These are phyloP conservation scores for Cryptococcus sp. DNA, from an alignment of 1,284 basidiomycete genomes.

Conservation along the genomic window DNA sequence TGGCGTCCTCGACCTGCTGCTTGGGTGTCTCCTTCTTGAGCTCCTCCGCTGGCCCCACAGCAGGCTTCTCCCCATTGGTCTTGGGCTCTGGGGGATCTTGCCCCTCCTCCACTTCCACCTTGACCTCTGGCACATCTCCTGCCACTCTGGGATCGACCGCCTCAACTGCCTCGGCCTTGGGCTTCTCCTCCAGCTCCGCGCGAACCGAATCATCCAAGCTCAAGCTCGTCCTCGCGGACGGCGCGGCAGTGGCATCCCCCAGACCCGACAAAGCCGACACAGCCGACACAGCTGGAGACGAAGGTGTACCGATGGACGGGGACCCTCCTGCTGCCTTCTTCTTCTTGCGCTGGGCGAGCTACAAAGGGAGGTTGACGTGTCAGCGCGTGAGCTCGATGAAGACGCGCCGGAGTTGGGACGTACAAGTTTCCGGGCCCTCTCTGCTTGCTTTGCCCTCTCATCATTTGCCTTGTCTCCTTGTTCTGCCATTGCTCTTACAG, in stretches of 20 bases:
- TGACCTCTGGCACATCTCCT: not conserved
- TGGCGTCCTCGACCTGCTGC: not conserved
- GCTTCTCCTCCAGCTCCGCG: conserved; percentile 2
- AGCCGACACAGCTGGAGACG: conserved; percentile 13
- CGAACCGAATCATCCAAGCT: conserved; percentile 14
- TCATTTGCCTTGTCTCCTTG: conserved; percentile 8
- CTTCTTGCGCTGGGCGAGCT: conserved; percentile 29
- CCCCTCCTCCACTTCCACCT: not conserved
- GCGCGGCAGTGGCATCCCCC: conserved; percentile 9
- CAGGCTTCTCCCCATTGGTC: not conserved
- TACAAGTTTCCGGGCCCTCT: conserved; percentile 45
- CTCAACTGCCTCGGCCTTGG: not conserved
- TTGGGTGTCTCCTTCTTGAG: not conserved
- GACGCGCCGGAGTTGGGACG: conserved; percentile 2
- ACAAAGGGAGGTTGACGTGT: not conserved
- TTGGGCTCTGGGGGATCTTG: not conserved
- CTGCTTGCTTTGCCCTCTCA: conserved; percentile 46
- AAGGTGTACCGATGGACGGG: conserved; percentile 7
- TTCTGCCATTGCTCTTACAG: not conserved
- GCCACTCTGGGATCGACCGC: not conserved
- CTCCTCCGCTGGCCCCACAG: not conserved
- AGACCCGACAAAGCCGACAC: conserved; percentile 10
- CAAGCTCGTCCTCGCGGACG: conserved; percentile 28
- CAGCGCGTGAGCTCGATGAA: not conserved
- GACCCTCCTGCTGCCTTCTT: conserved; percentile 23